phyloP scores from a whole-genome alignment of 257 asterid species.

The Capsicum rhomboideum region DNA sequence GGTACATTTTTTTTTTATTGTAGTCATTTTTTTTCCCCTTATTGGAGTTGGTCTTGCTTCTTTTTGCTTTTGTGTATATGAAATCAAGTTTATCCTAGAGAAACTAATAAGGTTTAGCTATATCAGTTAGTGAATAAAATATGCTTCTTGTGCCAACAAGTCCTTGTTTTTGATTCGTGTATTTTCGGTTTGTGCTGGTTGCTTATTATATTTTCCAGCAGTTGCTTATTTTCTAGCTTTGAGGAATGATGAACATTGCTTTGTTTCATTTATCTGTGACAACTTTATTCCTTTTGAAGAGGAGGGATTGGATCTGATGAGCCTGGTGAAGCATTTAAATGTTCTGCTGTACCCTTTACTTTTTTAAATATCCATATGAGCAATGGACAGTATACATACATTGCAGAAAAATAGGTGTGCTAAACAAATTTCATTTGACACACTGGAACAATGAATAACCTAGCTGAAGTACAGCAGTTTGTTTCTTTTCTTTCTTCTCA shows the following conservation, averaged over 20 bases:
- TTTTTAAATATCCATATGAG: background rate
- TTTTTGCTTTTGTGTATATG: background rate
- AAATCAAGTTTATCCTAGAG: background rate
- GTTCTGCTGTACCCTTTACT: background rate
- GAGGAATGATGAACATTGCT: background rate
- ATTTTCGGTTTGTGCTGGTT: background rate
- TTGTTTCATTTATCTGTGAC: background rate
- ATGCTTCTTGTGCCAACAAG: background rate
- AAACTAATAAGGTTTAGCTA: background rate
- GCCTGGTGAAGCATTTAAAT: background rate
- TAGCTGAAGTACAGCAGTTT: background rate
- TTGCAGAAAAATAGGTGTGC: background rate
- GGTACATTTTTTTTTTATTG: conserved; percentile 30
- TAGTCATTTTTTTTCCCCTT: background rate
- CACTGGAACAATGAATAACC: background rate
- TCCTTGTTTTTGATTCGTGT: background rate
- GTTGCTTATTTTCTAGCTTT: background rate
- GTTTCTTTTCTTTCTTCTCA: background rate
- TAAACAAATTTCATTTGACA: background rate
- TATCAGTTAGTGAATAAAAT: background rate
- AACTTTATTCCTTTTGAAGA: background rate
- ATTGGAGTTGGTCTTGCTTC: background rate
- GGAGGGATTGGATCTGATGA: background rate
- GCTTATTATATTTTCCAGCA: background rate
- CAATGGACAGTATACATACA: background rate